Evolutionary conservation across 2,329 filamentous ascomycete species (phyloP), one percentile per base, ranked within the genome.

Genomic region (Penicillium sp.): DNA sequence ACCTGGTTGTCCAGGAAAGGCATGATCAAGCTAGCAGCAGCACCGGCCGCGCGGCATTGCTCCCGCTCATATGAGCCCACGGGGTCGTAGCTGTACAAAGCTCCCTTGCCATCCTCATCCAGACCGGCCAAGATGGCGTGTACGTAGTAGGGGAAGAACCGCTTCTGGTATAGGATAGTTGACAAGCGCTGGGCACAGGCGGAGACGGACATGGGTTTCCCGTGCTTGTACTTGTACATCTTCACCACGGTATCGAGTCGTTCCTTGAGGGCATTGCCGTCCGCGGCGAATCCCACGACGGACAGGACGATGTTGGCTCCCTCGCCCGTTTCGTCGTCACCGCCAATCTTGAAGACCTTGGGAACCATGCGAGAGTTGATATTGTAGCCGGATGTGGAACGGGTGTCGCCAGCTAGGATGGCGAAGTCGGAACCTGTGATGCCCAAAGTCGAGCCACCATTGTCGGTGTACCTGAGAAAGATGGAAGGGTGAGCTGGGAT

Each of bases 1-100:
- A 99, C 95, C 81, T 99, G 96, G 78, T 99, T 99, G 79, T 99
- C 95, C 73, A 99, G 81, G 84, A 99, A 99, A 1, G 95, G 95
- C 91, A 97, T 99, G 79, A 99, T 99, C 78, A 99, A 81, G 72
- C 91, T 95, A 55, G 92, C 90, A 20, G 93, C 93, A 14, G 95
- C 93, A 70, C 95, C 95, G 43, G 91, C 95, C 38, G 95, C 93
- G 66, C 94, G 88, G 81, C 93, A 97, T 81, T 96, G 91, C 81
- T 99, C 95, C 67, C 95, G 84, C 84, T 99, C 95, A 80, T 98
- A 99, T 76, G 91, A 96, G 69, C 95, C 95, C 43, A 99, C 95
- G 0, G 95, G 95, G 75, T 99, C 95, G 81, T 99, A 99, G 65
- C 90, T 95, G 84, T 97, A 99, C 62, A 99, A 84, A 55, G 94